These are phyloP conservation scores for Sophora flavescens DNA, from an alignment of 306 rosid genomes.

Conservation along the genomic window DNA sequence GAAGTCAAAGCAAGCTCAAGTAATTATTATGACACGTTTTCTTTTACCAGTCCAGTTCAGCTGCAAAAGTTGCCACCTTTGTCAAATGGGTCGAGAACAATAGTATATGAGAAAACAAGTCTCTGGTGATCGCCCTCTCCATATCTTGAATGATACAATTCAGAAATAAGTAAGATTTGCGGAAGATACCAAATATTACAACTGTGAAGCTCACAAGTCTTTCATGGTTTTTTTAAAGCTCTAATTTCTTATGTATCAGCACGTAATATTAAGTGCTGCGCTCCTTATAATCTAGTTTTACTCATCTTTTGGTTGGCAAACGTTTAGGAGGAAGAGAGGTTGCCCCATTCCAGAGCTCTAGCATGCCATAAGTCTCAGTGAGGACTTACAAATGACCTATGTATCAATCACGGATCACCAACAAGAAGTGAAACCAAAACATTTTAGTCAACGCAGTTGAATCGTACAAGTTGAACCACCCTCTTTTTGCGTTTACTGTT, in stretches of 20 bases:
- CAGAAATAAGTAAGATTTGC: conserved; percentile 35
- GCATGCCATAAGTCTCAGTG: neutral
- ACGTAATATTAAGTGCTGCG: neutral
- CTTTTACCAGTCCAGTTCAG: conserved; percentile 95
- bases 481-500: neutral
- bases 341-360: neutral
- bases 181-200: conserved; percentile 40
- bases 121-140: conserved; percentile 94
- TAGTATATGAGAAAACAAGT: conserved; percentile 78
- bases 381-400: too few relatives aligned
- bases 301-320: neutral
- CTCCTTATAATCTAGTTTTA: neutral
- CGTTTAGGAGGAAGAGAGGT: neutral
- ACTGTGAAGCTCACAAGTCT: neutral
- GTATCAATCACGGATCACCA: neutral
- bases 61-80: conserved; percentile 88
- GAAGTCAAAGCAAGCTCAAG: conserved; percentile 27
- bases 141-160: conserved; percentile 57
- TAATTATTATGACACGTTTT: conserved; percentile 34
- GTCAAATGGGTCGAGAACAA: conserved; percentile 83
- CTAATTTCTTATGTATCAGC: neutral
- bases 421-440: neutral
- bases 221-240: neutral
- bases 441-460: neutral
- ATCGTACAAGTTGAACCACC: neutral